These are phyloP conservation scores for Solanum dulcamara DNA, from an alignment of 257 asterid genomes.

Conservation along the genomic window DNA sequence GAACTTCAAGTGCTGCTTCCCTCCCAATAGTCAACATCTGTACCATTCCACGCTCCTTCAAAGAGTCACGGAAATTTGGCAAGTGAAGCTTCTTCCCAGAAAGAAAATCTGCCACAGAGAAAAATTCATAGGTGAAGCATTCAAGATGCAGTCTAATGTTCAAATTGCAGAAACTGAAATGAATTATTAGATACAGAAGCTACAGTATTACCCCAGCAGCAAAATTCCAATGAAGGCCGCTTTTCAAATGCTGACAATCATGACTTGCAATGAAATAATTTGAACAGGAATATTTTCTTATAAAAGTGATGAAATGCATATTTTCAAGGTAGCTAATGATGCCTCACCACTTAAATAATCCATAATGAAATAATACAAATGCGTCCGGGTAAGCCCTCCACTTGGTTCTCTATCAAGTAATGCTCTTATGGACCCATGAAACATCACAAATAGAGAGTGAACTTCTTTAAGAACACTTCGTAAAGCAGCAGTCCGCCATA, in stretches of 20 bases:
- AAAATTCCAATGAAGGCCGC: conserved; percentile 81
- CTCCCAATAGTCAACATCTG: conserved; percentile 97
- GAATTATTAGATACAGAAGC: conserved; percentile 69
- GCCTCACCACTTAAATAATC: conserved; percentile 90
- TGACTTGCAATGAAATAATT: conserved; percentile 62
- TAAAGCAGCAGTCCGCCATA: conserved; percentile 74
- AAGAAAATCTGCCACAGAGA: conserved; percentile 83
- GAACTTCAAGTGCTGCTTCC: conserved; percentile 95
- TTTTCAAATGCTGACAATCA: conserved; percentile 93
- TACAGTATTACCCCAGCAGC: conserved; percentile 99
- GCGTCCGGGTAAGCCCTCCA: conserved; percentile 73
- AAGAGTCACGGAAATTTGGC: conserved; percentile 89
- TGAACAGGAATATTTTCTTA: conserved; percentile 24
- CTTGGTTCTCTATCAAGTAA: conserved; percentile 85
- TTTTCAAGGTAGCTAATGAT: conserved; percentile 11
- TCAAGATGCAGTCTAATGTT: conserved; percentile 47
- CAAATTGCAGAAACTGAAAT: conserved; percentile 62
- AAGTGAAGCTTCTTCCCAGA: conserved; percentile 77
- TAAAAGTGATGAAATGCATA: conserved; percentile 15
- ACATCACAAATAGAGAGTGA: conserved; percentile 89
- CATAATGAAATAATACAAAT: conserved; percentile 77
- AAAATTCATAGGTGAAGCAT: conserved; percentile 52
- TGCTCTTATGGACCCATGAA: conserved; percentile 70
- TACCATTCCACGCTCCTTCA: conserved; percentile 79
- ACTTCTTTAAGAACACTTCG: conserved; percentile 69